These are phyloP conservation scores for Eimeria acervulina DNA, from an alignment of 169 alveolate species.

Conservation along the genomic window DNA sequence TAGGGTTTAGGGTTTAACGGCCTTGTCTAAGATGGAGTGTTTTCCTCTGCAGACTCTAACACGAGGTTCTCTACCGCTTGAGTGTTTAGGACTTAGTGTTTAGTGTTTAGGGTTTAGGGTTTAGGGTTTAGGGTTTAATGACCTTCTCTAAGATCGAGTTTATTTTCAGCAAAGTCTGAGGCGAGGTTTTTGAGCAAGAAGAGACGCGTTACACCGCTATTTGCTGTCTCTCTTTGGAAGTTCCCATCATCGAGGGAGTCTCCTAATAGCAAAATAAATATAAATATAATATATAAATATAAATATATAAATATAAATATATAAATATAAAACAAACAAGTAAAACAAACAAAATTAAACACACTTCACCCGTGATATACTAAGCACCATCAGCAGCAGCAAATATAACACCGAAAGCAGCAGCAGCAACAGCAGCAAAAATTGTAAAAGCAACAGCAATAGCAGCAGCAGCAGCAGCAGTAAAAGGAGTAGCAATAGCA, in stretches of 20 bases:
- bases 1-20: neutral
- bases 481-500: neutral
- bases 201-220: slow-evolving; percentile 92
- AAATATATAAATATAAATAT: too few species aligned
- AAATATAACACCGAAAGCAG: neutral
- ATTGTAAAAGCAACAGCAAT: slow-evolving; percentile 38
- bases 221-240: slow-evolving; percentile 90
- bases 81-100: neutral
- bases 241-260: slow-evolving; percentile 82
- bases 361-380: too few species aligned
- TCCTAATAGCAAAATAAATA: slow-evolving; percentile 40
- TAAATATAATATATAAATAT: too few species aligned
- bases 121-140: neutral
- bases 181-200: slow-evolving; percentile 92
- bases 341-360: too few species aligned
- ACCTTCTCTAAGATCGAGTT: slow-evolving; percentile 62
- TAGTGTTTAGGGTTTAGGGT: neutral
- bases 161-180: slow-evolving; percentile 84
- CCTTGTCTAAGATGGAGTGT: slow-evolving; percentile 59
- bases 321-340: too few species aligned
- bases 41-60: slow-evolving; percentile 84
- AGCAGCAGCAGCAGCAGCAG: slow-evolving; percentile 2
- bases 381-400: too few species aligned
- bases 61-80: slow-evolving; percentile 90
- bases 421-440: slow-evolving; percentile 32